Evolutionary conservation across 768 basidiomycete genomes (phyloP).

Genomic region (Mycena chlorophos): DNA sequence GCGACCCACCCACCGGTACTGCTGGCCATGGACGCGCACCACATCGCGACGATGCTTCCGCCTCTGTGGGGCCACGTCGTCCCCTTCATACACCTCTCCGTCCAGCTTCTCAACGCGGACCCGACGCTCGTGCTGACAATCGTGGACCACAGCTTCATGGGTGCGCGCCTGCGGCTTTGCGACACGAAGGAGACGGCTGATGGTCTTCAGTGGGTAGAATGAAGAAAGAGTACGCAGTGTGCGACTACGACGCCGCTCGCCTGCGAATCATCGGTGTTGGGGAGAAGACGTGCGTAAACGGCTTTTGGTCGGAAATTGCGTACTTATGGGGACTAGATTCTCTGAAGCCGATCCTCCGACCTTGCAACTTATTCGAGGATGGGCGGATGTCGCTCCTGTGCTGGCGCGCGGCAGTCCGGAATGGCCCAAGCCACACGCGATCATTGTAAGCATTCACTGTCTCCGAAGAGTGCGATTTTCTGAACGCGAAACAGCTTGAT

Average conservation of each 20-base stretch:
- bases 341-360: not conserved
- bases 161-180: not conserved
- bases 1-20: too few relatives aligned
- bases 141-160: conserved; percentile 11
- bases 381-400: not conserved
- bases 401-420: not conserved
- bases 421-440: conserved; percentile 5
- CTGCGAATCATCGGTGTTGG: conserved; percentile 12
- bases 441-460: not conserved
- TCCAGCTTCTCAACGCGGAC: conserved; percentile 9
- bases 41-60: conserved; percentile 9
- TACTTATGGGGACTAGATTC: not conserved
- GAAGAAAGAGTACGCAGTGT: conserved; percentile 3
- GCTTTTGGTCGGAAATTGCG: not conserved
- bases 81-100: conserved; percentile 4
- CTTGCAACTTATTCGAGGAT: not conserved
- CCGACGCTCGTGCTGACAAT: conserved; percentile 9
- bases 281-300: not conserved
- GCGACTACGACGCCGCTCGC: conserved; percentile 2
- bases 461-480: not conserved
- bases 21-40: conserved; percentile 5
- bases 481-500: not conserved
- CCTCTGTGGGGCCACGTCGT: conserved; percentile 7
- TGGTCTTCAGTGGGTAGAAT: conserved; percentile 6
- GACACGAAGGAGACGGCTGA: not conserved